Base-by-base conservation (phyloP, 2,329 filamentous ascomycete species). In the Neonectria hederae region DNA sequence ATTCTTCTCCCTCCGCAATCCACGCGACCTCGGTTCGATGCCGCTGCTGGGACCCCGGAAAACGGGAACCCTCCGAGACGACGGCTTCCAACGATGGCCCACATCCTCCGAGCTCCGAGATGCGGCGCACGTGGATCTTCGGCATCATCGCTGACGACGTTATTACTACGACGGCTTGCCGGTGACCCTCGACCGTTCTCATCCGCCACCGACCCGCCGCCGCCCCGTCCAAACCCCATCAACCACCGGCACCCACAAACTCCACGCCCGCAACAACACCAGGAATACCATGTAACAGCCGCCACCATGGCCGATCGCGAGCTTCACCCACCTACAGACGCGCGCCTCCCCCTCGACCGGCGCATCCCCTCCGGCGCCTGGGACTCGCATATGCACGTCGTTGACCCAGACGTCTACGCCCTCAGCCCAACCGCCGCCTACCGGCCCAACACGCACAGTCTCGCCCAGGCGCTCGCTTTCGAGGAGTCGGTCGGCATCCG, bases 301-400 rank as follows among this genome's bases (percentile, higher is more conserved):
- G 24, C 19, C 19, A 26, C 28, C 35, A 64, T 66, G 62, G 14
- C 61, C 24, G 21, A 28, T 28, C 52, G 43, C n/a, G 30, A 59
- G 38, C 19, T 24, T 19, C 42, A 24, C 13, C 14, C 56, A 6
- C 21, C 52, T 14, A 10, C 59, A 3, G 0, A 1, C 6, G 42
- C 28, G 14, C 43, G 24, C 30, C 60, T 24, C 19, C 11, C 64
- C 52, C 54, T 73, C 28, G 38, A 62, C 10, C 53, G 62, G 21
- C 65, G 62, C n/a, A 79, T 83, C 59, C 83, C 84, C 4, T 62
- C 66, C 14, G 78, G 78, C 14, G 80, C 87, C 60, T 89, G 87
- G 87, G 87, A 89, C 72, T 85, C 83, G 54, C 87, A 90, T 73
- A 89, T 90, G 85, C 88, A 90, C 73, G 82, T 90, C 35, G 80